Evolutionary conservation across 345 rosid species (phyloP), one percentile per base, ranked within the genome.

Genomic region (Lumnitzera littorea): DNA sequence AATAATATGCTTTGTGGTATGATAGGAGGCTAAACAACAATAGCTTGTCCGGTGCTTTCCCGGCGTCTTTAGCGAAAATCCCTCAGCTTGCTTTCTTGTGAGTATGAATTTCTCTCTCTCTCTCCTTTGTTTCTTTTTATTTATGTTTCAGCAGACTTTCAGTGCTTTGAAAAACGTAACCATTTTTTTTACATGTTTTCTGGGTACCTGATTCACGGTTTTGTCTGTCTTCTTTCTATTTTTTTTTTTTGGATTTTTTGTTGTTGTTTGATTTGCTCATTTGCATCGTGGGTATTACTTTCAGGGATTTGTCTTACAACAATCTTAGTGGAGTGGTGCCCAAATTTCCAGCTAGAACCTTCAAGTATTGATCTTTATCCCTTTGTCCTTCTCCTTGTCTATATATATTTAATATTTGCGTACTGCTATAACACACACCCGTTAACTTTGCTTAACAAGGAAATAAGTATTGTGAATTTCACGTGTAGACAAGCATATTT

Each of bases 221-320:
- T 24, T 24, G 17, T 36, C 48, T 56, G 15, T 52, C 59, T 57
- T 61, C 62, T 56, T 31, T 61, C 50, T n/a, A 25, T 16, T 41
- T 61, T 48, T 17, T 62, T 68, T 57, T 51, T 52, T 24, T 62
- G 61, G 46, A 54, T 58, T 51, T 24, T 24, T 29, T 43, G 51
- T 46, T 16, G 53, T 59, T 51, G 66, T 68, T 46, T 65, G 25
- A 31, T 14, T 49, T 20, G 55, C 62, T 58, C 13, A 62, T 67
- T 41, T 64, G 64, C 61, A 36, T 15, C 5, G 43, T 36, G 43
- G 43, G 43, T 36, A 4, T 4, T 36, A 7, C n/a, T 50, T 76
- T 73, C 84, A 91, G 96, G 77, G 98, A 91, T 79, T 77, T 91
- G 75, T 91, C 96, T 66, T 91, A 76, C 57, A 91, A 91, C 84